Evolutionary conservation across 2,329 filamentous ascomycete species (phyloP).

Genomic region (Alternaria burnsii): DNA sequence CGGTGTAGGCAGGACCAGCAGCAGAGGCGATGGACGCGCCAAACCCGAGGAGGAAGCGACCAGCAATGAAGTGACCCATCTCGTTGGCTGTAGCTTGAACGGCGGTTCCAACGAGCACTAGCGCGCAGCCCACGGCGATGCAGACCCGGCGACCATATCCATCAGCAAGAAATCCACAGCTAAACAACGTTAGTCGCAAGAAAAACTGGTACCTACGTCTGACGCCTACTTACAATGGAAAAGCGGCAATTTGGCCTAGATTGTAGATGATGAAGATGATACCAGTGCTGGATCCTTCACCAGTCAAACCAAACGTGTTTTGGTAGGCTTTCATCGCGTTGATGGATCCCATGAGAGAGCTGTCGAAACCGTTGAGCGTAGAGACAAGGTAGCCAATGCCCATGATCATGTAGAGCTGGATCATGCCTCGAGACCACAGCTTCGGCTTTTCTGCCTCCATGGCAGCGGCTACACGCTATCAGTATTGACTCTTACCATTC

Average conservation of each 20-base stretch:
- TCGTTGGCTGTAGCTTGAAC: slow-evolving; percentile 60
- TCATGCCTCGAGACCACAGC: slow-evolving; percentile 40
- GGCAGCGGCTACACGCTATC: slow-evolving; percentile 35
- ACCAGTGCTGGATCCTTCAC: slow-evolving; percentile 59
- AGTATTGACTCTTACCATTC: slow-evolving; percentile 9
- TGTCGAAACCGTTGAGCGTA: slow-evolving; percentile 49
- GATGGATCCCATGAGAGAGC: slow-evolving; percentile 57
- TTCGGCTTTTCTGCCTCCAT: slow-evolving; percentile 45
- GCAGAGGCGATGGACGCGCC: slow-evolving; percentile 66
- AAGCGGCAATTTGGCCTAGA: slow-evolving; percentile 60
- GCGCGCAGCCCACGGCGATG: slow-evolving; percentile 64
- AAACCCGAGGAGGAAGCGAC: slow-evolving; percentile 52
- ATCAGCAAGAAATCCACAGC: slow-evolving; percentile 51
- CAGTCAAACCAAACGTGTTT: slow-evolving; percentile 58
- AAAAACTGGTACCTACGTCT: background rate
- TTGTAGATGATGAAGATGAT: slow-evolving; percentile 59
- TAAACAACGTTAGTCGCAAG: background rate
- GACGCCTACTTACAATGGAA: slow-evolving; percentile 46
- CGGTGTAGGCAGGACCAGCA: slow-evolving; percentile 65
- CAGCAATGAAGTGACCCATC: slow-evolving; percentile 62
- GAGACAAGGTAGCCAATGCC: slow-evolving; percentile 46
- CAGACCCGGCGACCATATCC: slow-evolving; percentile 61
- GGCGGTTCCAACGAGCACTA: slow-evolving; percentile 63
- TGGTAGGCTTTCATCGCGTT: slow-evolving; percentile 64
- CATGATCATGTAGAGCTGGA: slow-evolving; percentile 47